These are phyloP conservation scores for Chytridiales sp. DNA, from an alignment of 371 early-diverging fungal genomes.

Conservation along the genomic window DNA sequence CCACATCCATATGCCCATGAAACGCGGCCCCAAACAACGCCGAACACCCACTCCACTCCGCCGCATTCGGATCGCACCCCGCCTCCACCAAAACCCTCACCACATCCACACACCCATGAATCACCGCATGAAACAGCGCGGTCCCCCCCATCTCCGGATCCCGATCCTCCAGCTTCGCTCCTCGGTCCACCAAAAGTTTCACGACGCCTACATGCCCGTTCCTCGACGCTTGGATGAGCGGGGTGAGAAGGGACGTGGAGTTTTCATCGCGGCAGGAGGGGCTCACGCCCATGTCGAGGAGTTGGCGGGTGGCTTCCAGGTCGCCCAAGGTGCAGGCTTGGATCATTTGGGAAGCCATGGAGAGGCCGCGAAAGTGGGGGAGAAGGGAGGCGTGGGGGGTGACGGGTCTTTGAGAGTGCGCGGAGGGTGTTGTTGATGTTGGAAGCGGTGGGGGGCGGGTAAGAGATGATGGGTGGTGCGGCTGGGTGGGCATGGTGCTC, in stretches of 20 bases:
- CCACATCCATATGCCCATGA: conserved; percentile 3
- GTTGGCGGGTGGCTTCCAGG: neutral
- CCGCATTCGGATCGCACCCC: neutral
- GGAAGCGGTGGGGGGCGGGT: no score
- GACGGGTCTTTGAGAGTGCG: no score
- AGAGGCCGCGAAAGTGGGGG: neutral
- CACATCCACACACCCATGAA: neutral
- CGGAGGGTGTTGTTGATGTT: no score
- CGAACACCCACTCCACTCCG: conserved; percentile 4
- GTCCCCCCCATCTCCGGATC: conserved; percentile 10
- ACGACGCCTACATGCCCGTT: neutral
- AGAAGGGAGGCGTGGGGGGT: neutral
- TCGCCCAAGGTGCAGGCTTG: neutral
- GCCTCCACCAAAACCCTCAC: neutral
- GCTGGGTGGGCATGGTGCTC: no score
- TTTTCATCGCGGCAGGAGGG: neutral
- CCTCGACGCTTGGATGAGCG: neutral
- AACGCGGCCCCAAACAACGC: neutral
- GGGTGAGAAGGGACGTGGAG: neutral
- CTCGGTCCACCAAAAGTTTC: neutral
- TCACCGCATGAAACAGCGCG: conserved; percentile 1
- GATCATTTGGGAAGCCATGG: neutral
- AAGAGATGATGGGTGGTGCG: no score
- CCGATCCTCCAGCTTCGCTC: neutral
- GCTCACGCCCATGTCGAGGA: conserved; percentile 1